Evolutionary conservation across 2,329 filamentous ascomycete genomes (phyloP), one percentile per base, ranked within the genome.

Genomic region (Apiospora saccharicola): DNA sequence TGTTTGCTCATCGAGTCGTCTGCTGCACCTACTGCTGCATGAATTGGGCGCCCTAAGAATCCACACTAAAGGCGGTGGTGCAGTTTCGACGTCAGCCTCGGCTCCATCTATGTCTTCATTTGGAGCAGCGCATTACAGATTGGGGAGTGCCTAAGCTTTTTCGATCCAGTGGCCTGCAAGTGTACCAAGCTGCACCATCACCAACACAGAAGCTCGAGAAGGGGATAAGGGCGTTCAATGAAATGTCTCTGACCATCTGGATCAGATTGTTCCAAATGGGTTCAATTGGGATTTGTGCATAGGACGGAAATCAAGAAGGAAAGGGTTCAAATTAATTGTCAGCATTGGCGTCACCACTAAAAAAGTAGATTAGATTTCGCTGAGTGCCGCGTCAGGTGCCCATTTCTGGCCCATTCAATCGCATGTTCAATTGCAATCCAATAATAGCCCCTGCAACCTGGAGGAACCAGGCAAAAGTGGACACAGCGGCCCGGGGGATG

Each of bases 11-110:
- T 30, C 2, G n/a, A n/a, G n/a, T n/a, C n/a, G n/a, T n/a, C n/a
- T n/a, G n/a, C n/a, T n/a, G n/a, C n/a, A n/a, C n/a, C n/a, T n/a
- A n/a, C n/a, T 64, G n/a, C 49, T 51, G 57, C 57, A 64, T 64
- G 57, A 64, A 64, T 57, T 41, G 34, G 19, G 19, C 53, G 10
- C 26, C 53, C 53, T 22, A 61, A 41, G 34, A 5, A 37, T 41
- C 8, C 34, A 64, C 57, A 34, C 57, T 64, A 64, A 64, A 64
- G 4, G 10, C 41, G 34, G 57, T 41, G 57, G 30, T 64, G 34
- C 57, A 64, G 57, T 64, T 64, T 64, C 22, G 57, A 64, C 13
- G 57, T 64, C 57, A 37, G 57, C 57, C 57, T 64, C 57, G 57
- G 57, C 57, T 64, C 57, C 57, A 64, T 64, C 57, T 34, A 41